A percentile compares a stretch with the other conserved stretches of the same genome.
phyloP scores from a whole-genome alignment of 495 filamentous ascomycete genomes.

The Astrothelium subdiscretum region DNA sequence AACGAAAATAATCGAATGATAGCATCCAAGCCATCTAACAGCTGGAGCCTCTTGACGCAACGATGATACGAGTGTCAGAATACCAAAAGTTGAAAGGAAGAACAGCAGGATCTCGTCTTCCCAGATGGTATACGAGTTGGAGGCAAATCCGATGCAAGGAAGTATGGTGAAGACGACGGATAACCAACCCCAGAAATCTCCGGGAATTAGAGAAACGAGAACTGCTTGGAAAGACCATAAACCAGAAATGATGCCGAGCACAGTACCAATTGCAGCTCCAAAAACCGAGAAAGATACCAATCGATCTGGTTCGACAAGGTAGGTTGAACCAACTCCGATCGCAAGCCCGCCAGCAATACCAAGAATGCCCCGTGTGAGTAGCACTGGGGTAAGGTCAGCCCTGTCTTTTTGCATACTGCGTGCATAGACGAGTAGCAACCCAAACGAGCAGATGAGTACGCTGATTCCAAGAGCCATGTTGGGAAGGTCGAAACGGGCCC shows the following conservation, averaged over 20 bases:
- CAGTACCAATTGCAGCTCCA: constrained; percentile 50
- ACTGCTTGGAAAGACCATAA: constrained; percentile 39
- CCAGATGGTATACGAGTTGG: constrained; percentile 98
- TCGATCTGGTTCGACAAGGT: not conserved
- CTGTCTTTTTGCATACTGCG: constrained; percentile 42
- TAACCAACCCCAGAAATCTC: constrained; percentile 77
- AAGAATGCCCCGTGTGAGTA: constrained; percentile 29
- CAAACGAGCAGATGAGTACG: constrained; percentile 55
- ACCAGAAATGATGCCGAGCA: constrained; percentile 46
- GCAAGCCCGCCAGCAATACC: constrained; percentile 22
- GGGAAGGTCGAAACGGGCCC: constrained; percentile 79
- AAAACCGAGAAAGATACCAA: constrained; percentile 28
- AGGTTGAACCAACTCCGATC: constrained; percentile 15
- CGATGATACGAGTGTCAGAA: constrained; percentile 58
- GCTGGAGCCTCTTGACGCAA: constrained; percentile 49
- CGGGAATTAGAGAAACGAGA: constrained; percentile 53
- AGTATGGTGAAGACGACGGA: constrained; percentile 66
- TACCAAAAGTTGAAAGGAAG: constrained; percentile 79
- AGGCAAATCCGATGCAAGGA: constrained; percentile 83
- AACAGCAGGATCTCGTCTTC: constrained; percentile 92
- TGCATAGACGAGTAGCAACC: constrained; percentile 60
- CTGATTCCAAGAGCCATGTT: constrained; percentile 72
- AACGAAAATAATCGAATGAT: constrained; percentile 76
- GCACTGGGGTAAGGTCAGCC: constrained; percentile 38
- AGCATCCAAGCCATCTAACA: constrained; percentile 62